A percentile compares a stretch with the other conserved stretches of the same genome.
These are phyloP conservation scores for Penicillium sp. DNA, from an alignment of 2,329 filamentous ascomycete species.

Conservation along the genomic window DNA sequence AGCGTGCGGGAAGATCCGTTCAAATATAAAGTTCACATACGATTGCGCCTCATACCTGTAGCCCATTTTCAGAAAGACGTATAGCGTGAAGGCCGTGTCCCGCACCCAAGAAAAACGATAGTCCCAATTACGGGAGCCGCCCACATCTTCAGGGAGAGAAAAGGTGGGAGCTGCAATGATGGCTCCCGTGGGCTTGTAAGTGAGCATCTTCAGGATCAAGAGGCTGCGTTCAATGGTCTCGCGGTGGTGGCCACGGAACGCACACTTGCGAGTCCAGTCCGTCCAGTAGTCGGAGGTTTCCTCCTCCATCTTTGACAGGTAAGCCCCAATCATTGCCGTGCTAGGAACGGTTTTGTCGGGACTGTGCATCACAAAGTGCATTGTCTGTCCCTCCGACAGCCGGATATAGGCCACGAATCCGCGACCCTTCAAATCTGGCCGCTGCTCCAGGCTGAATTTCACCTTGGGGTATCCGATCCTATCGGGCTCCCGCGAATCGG, in stretches of 20 bases:
- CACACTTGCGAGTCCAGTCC: conserved; percentile 66
- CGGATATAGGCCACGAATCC: conserved; percentile 59
- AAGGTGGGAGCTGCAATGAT: conserved; percentile 74
- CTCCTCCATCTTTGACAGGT: conserved; percentile 61
- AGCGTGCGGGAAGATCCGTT: conserved; percentile 52
- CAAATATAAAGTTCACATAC: conserved; percentile 73
- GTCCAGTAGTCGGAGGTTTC: conserved; percentile 69
- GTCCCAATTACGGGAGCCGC: conserved; percentile 55
- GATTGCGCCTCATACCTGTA: conserved; percentile 71
- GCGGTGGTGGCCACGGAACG: conserved; percentile 67
- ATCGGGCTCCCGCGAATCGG: conserved; percentile 55
- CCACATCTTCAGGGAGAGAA: conserved; percentile 69
- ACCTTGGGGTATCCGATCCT: conserved; percentile 48
- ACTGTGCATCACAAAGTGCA: conserved; percentile 66
- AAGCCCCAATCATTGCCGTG: conserved; percentile 53
- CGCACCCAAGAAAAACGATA: conserved; percentile 66
- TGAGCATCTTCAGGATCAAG: conserved; percentile 70
- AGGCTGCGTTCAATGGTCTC: conserved; percentile 68
- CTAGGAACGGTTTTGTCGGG: conserved; percentile 57
- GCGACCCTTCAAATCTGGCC: conserved; percentile 54
- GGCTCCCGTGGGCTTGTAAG: conserved; percentile 72
- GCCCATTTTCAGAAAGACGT: conserved; percentile 68
- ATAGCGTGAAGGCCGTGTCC: conserved; percentile 72
- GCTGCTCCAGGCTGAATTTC: conserved; percentile 52
- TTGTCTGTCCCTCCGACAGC: conserved; percentile 61